Percentiles rank a stretch among this genome's conserved stretches.
Conservation (phyloP, 2,329 filamentous ascomycete genomes). For the Apiospora malaysiana region DNA sequence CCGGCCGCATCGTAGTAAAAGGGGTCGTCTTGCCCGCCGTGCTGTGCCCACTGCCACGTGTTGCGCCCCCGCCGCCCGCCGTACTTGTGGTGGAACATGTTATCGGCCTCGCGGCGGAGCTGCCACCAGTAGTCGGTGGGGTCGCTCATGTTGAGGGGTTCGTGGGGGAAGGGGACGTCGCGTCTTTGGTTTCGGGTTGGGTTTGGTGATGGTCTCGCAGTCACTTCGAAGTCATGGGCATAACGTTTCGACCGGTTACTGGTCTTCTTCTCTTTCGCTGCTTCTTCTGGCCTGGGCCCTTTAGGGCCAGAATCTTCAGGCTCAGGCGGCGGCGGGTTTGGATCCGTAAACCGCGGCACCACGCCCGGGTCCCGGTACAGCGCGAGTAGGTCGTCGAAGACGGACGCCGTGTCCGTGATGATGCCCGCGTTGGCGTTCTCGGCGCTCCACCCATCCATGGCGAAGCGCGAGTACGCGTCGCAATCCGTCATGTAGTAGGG, state of each 20-base stretch:
- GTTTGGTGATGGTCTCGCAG: neutral
- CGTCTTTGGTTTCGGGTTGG: slow-evolving; percentile 8
- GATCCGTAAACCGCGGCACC: slow-evolving; percentile 44
- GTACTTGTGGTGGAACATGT: slow-evolving; percentile 52
- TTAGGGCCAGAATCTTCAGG: slow-evolving; percentile 21
- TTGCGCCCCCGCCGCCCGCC: slow-evolving; percentile 45
- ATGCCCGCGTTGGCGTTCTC: slow-evolving; percentile 46
- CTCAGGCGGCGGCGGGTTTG: slow-evolving; percentile 42
- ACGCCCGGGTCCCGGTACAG: slow-evolving; percentile 51
- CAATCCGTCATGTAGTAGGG: slow-evolving; percentile 65
- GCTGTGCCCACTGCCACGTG: slow-evolving; percentile 49
- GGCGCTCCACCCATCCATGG: slow-evolving; percentile 51
- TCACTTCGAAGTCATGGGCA: slow-evolving; percentile 36
- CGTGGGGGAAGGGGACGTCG: slow-evolving; percentile 24
- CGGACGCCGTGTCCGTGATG: slow-evolving; percentile 52
- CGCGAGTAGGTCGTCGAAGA: slow-evolving; percentile 51
- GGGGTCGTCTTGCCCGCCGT: slow-evolving; percentile 48
- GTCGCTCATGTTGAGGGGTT: slow-evolving; percentile 30
- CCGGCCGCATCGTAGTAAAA: slow-evolving; percentile 48
- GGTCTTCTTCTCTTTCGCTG: slow-evolving; percentile 24
- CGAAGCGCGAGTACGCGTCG: slow-evolving; percentile 57
- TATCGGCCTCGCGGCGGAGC: slow-evolving; percentile 36
- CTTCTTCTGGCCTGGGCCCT: slow-evolving; percentile 24
- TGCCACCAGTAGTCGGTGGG: slow-evolving; percentile 38
- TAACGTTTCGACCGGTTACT: slow-evolving; percentile 27